These are phyloP conservation scores for Sporobolus alterniflorus DNA, from an alignment of 202 grass and related monocot species.

Conservation along the genomic window DNA sequence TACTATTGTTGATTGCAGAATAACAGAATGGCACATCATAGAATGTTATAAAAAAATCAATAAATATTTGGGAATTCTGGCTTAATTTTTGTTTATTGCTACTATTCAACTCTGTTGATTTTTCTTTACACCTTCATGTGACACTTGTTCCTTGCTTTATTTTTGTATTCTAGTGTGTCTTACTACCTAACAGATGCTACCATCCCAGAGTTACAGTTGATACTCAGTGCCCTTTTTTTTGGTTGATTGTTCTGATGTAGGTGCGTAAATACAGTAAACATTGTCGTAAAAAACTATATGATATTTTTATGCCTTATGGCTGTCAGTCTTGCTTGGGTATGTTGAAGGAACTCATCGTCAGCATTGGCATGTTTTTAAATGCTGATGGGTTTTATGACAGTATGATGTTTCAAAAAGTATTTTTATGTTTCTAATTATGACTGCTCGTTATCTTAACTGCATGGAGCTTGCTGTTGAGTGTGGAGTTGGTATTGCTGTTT, in stretches of 20 bases:
- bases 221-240: background rate
- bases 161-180: too few relatives aligned
- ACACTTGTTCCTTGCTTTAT: too few relatives aligned
- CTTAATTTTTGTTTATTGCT: too few relatives aligned
- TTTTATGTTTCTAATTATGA: slow-evolving; percentile 43
- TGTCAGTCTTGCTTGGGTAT: slow-evolving; percentile 91
- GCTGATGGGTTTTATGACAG: slow-evolving; percentile 2
- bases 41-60: too few relatives aligned
- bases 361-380: slow-evolving; percentile 23
- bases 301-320: slow-evolving; percentile 95
- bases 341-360: slow-evolving; percentile 36
- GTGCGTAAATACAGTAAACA: slow-evolving; percentile 91
- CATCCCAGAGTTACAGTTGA: background rate
- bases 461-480: slow-evolving; percentile 84
- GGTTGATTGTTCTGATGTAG: slow-evolving; percentile 54
- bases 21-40: too few relatives aligned
- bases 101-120: too few relatives aligned
- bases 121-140: too few relatives aligned
- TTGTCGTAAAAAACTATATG: slow-evolving; percentile 89
- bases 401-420: slow-evolving; percentile 19
- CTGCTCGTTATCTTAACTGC: slow-evolving; percentile 28
- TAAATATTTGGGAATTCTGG: too few relatives aligned
- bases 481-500: slow-evolving; percentile 92
- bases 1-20: too few relatives aligned
- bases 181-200: too few relatives aligned